Percentiles rank a stretch among this genome's conserved stretches.
Conservation (phyloP, 2,329 filamentous ascomycete species). For the Pseudopyricularia cyperi region DNA sequence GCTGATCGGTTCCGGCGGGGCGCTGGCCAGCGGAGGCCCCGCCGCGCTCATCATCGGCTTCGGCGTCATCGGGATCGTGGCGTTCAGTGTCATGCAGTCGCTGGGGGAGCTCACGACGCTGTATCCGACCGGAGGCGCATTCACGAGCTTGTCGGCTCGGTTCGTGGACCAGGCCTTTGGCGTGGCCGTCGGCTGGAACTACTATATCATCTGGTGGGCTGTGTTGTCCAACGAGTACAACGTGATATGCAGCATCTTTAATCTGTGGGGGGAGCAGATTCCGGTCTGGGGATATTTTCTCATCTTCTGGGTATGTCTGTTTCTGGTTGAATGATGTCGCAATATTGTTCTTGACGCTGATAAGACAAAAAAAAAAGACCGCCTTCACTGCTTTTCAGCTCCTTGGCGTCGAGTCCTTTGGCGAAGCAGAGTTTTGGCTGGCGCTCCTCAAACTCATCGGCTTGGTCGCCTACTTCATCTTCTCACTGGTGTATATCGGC, state of each 20-base stretch:
- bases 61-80: constrained; percentile 56
- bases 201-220: constrained; percentile 53
- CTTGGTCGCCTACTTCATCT: constrained; percentile 59
- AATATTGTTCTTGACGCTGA: background rate
- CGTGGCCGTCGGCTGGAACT: constrained; percentile 59
- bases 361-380: constrained; percentile 13
- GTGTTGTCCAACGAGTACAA: constrained; percentile 62
- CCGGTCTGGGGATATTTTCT: constrained; percentile 58
- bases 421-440: constrained; percentile 71
- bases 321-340: background rate
- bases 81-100: constrained; percentile 56
- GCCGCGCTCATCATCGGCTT: constrained; percentile 64
- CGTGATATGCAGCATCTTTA: constrained; percentile 50
- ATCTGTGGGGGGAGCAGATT: constrained; percentile 49
- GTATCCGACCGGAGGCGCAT: constrained; percentile 58
- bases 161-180: constrained; percentile 60
- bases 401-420: constrained; percentile 60
- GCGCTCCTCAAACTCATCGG: constrained; percentile 59
- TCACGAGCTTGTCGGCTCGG: constrained; percentile 56
- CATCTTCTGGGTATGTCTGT: constrained; percentile 51
- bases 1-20: constrained; percentile 58
- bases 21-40: constrained; percentile 55
- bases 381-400: constrained; percentile 56
- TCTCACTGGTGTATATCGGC: constrained; percentile 56
- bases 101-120: constrained; percentile 63